These are phyloP conservation scores for Aspergillus bridgeri DNA, from an alignment of 495 filamentous ascomycete species.

Conservation along the genomic window DNA sequence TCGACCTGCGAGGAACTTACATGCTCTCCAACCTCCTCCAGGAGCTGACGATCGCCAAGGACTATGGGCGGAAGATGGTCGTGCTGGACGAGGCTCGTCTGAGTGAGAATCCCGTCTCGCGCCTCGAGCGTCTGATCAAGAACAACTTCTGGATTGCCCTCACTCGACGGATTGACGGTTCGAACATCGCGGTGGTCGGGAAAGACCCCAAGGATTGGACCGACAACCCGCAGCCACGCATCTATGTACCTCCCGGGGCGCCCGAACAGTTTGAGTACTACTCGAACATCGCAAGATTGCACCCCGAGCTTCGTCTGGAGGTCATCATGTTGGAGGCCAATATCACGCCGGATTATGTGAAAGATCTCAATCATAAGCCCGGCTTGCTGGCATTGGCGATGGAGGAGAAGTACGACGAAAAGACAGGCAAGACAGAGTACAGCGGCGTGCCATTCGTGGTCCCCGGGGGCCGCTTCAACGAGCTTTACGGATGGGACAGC, in stretches of 20 bases:
- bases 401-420: constrained; percentile 64
- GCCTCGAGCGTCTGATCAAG: constrained; percentile 79
- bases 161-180: constrained; percentile 82
- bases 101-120: constrained; percentile 87
- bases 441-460: constrained; percentile 91
- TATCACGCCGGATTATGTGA: constrained; percentile 73
- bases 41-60: constrained; percentile 84
- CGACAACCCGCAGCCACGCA: constrained; percentile 77
- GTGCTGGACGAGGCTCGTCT: constrained; percentile 83
- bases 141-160: constrained; percentile 87
- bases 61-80: constrained; percentile 77
- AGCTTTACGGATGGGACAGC: constrained; percentile 95
- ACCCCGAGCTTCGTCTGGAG: constrained; percentile 80
- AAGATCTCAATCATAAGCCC: constrained; percentile 74
- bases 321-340: constrained; percentile 68
- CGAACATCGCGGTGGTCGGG: constrained; percentile 80
- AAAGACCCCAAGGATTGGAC: constrained; percentile 91
- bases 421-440: constrained; percentile 62
- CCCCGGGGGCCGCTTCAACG: constrained; percentile 94
- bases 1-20: constrained; percentile 90
- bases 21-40: constrained; percentile 94
- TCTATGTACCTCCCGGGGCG: constrained; percentile 82
- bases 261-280: constrained; percentile 91
- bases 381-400: constrained; percentile 88
- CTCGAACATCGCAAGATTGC: constrained; percentile 63